Percentiles rank a stretch among this genome's conserved stretches.
Evolutionary conservation across 2,329 filamentous ascomycete species (phyloP).

Genomic region (Incumbomyces lentus): DNA sequence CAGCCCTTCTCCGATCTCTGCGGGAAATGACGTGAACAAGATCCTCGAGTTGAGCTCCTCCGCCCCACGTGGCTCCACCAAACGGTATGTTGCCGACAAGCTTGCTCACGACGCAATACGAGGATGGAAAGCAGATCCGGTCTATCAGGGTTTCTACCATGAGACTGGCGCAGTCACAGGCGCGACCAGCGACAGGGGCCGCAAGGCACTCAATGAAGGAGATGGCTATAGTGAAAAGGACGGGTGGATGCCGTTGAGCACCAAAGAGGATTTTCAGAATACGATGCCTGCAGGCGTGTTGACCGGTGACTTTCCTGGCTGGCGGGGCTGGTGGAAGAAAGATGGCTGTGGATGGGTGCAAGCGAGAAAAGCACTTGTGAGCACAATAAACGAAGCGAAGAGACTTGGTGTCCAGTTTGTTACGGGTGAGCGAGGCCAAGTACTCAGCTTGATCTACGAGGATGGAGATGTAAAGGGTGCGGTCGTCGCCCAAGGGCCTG

Average conservation of each 20-base stretch:
- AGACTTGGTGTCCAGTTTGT: slow-evolving; percentile 40
- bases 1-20: slow-evolving; percentile 38
- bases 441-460: slow-evolving; percentile 28
- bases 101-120: slow-evolving; percentile 24
- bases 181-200: slow-evolving; percentile 31
- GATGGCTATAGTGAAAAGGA: slow-evolving; percentile 26
- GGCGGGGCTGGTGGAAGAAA: slow-evolving; percentile 35
- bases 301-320: slow-evolving; percentile 34
- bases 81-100: slow-evolving; percentile 9
- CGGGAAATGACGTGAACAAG: slow-evolving; percentile 40
- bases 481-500: slow-evolving; percentile 28
- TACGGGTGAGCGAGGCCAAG: slow-evolving; percentile 32
- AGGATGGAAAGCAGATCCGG: slow-evolving; percentile 35
- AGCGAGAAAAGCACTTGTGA: slow-evolving; percentile 39
- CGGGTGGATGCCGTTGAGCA: slow-evolving; percentile 29
- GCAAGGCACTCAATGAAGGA: slow-evolving; percentile 29
- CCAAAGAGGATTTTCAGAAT: slow-evolving; percentile 36
- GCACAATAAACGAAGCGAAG: slow-evolving; percentile 36
- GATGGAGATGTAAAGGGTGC: slow-evolving; percentile 31
- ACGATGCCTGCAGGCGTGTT: slow-evolving; percentile 44
- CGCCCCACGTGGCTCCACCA: slow-evolving; percentile 7
- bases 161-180: slow-evolving; percentile 35
- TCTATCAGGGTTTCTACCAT: slow-evolving; percentile 38
- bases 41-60: slow-evolving; percentile 25
- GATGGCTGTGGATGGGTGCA: slow-evolving; percentile 44